Percentiles rank a stretch among this genome's conserved stretches.
These are phyloP conservation scores for Earliella scabrosa DNA, from an alignment of 1,284 basidiomycete species.

Conservation along the genomic window DNA sequence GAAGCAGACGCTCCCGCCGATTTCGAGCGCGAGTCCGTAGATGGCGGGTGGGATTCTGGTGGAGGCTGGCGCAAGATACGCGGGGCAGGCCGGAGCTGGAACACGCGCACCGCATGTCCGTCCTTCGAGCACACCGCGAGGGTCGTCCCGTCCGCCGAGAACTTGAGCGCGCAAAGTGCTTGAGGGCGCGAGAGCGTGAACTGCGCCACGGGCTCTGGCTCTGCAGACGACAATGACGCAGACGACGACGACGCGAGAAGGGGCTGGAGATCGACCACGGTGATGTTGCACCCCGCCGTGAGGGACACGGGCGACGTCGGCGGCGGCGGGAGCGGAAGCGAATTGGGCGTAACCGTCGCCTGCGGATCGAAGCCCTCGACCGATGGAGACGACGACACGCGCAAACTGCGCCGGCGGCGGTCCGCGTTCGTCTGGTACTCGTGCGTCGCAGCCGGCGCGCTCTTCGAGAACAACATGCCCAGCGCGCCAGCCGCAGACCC, in stretches of 20 bases:
- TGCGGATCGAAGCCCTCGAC: conserved; percentile 10
- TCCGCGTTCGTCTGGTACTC: conserved; percentile 20
- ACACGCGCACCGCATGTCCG: conserved; percentile 64
- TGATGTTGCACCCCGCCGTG: conserved; percentile 45
- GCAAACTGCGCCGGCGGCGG: conserved; percentile 12
- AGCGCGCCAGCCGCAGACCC: conserved; percentile 4
- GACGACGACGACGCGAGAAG: conserved; percentile 33
- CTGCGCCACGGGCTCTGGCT: conserved; percentile 45
- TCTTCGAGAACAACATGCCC: conserved; percentile 58
- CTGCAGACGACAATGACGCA: conserved; percentile 9
- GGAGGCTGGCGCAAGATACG: conserved; percentile 17
- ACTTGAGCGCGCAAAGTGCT: conserved; percentile 55
- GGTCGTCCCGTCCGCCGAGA: conserved; percentile 63
- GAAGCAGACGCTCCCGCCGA: not conserved
- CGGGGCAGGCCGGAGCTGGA: conserved; percentile 51
- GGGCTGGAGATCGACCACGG: conserved; percentile 57
- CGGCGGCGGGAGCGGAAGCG: conserved; percentile 10
- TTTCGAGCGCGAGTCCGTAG: not conserved
- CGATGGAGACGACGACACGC: conserved; percentile 16
- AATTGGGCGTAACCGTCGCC: conserved; percentile 4
- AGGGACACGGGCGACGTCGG: conserved; percentile 24
- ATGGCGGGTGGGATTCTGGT: conserved; percentile 1
- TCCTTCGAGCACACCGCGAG: conserved; percentile 62
- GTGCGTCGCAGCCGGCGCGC: conserved; percentile 53
- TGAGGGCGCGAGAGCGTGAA: conserved; percentile 53